Conservation (phyloP, 2,329 filamentous ascomycete genomes). For the Verticillium zaregamsianum region DNA sequence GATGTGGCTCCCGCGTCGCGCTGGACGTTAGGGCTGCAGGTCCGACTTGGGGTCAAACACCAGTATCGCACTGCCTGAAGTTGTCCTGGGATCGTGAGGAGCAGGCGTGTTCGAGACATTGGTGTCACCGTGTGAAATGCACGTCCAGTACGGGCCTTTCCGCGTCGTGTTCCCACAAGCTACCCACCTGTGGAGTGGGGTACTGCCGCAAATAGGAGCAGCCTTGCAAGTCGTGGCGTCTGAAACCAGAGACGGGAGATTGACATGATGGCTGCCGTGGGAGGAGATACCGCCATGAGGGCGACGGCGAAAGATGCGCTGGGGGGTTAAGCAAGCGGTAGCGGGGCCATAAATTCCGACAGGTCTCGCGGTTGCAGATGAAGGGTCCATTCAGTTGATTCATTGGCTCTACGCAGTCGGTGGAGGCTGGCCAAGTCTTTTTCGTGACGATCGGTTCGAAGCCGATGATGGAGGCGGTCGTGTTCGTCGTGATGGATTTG, state of each 20-base stretch:
- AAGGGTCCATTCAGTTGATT: too few species aligned
- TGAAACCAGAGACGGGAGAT: not conserved
- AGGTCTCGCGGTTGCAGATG: too few species aligned
- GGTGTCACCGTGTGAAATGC: not conserved
- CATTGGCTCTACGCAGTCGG: too few species aligned
- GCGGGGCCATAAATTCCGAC: too few species aligned
- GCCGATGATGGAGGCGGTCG: not conserved
- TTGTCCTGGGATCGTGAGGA: not conserved
- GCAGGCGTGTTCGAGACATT: not conserved
- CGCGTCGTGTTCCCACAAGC: not conserved
- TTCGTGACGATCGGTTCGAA: too few species aligned
- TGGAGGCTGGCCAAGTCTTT: too few species aligned
- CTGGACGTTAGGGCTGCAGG: not conserved
- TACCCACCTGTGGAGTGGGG: not conserved
- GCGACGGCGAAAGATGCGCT: too few species aligned
- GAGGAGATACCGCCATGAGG: too few species aligned
- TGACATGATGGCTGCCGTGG: not conserved
- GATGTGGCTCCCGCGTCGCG: too few species aligned
- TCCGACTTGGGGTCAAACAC: not conserved
- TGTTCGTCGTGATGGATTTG: not conserved
- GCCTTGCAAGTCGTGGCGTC: too few species aligned
- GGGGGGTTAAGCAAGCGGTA: too few species aligned
- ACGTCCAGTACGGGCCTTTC: not conserved
- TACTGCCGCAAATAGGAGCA: not conserved
- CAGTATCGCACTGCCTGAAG: not conserved